Conservation (phyloP, 2,329 filamentous ascomycete species). For the Mycogone perniciosa region DNA sequence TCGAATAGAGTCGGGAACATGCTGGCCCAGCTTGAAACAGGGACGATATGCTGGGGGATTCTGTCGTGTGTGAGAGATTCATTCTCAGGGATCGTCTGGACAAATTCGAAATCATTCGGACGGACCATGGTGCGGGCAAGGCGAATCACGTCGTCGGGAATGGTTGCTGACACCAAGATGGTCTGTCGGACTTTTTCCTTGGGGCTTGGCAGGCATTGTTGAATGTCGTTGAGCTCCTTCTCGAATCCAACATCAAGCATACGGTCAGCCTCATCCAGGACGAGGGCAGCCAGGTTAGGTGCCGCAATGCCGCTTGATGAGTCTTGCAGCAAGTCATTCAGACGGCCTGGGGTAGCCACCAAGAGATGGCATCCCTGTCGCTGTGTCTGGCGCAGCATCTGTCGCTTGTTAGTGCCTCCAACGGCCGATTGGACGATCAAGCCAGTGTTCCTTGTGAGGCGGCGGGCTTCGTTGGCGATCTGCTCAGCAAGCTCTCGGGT, state of each 20-base stretch:
- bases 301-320: slow-evolving; percentile 55
- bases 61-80: slow-evolving; percentile 79
- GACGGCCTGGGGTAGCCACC: slow-evolving; percentile 81
- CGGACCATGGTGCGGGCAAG: slow-evolving; percentile 76
- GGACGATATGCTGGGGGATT: slow-evolving; percentile 73
- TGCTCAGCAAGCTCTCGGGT: slow-evolving; percentile 78
- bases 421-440: slow-evolving; percentile 72
- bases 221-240: slow-evolving; percentile 56
- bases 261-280: slow-evolving; percentile 94
- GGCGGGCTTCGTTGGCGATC: slow-evolving; percentile 71
- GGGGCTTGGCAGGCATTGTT: slow-evolving; percentile 55
- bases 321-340: slow-evolving; percentile 75
- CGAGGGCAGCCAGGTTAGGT: slow-evolving; percentile 81
- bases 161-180: slow-evolving; percentile 90
- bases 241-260: slow-evolving; percentile 94
- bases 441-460: slow-evolving; percentile 58
- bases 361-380: slow-evolving; percentile 78
- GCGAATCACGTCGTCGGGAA: slow-evolving; percentile 73
- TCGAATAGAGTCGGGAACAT: slow-evolving; percentile 71
- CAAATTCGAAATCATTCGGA: slow-evolving; percentile 72
- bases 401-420: slow-evolving; percentile 74
- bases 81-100: slow-evolving; percentile 78
- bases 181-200: slow-evolving; percentile 69
- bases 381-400: slow-evolving; percentile 62
- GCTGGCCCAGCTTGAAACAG: slow-evolving; percentile 65